Evolutionary conservation across 176 grass and related monocot genomes (phyloP), one percentile per base, ranked within the genome.

Genomic region (Dendrocalamus sinicus): DNA sequence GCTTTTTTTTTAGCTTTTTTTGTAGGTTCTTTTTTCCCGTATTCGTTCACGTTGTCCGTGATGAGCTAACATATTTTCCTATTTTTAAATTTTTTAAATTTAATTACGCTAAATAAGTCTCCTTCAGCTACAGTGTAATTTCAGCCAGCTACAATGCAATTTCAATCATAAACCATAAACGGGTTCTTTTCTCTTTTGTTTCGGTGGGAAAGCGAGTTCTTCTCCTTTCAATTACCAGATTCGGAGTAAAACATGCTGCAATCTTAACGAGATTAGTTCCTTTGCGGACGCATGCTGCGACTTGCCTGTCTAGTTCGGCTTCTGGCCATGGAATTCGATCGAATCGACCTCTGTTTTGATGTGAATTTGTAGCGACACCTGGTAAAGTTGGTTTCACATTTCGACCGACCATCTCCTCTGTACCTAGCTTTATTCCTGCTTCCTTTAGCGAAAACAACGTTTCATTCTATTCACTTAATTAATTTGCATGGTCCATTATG

Each of bases 251-350:
- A 57, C 69, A 35, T 30, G 15, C 28, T 35, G 30, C 48, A 26
- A 87, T 82, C 85, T 76, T 59, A 73, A 66, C 47, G 47, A 52
- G 54, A 79, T 74, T 32, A 35, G 15, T 64, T 48, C 16, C 53
- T n/a, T n/a, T 30, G 28, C 28, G 28, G 2, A 32, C 30, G 30
- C 30, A 2, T 32, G 30, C 30, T 32, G 30, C 30, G 30, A 4
- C 35, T 44, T 23, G 6, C 26, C 53, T 72, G 66, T 72, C 66
- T n/a, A 79, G 66, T 73, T 80, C 65, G 84, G 76, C 45, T 12
- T 72, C 83, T 12, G 32, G n/a, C 54, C 84, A 64, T 52, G 67
- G 55, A 72, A 28, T 78, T 84, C 9, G 46, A 41, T 32, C 30
- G 30, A 32, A 41, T 32, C 30, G 30, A 32, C 28, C 71, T 39